phyloP scores from a whole-genome alignment of 805 yeast species.

The Metschnikowia peoriensis region DNA sequence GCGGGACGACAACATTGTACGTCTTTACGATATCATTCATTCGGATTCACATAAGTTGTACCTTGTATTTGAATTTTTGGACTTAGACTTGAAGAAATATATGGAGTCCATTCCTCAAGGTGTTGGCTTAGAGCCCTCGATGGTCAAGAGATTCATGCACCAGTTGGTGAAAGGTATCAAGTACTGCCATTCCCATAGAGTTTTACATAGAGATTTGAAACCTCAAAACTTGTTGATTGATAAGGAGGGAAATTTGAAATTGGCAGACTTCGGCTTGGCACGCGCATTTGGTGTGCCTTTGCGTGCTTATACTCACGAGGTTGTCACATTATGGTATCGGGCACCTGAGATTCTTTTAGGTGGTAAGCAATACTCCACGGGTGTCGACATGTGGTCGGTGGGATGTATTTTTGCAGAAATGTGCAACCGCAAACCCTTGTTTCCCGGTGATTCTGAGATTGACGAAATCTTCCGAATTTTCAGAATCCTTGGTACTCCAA shows the following conservation, averaged over 20 bases:
- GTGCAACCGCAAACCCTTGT: constrained; percentile 92
- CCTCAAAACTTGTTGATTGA: constrained; percentile 95
- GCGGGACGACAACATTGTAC: constrained; percentile 89
- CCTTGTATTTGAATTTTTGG: constrained; percentile 89
- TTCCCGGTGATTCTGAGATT: constrained; percentile 97
- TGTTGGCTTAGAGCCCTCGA: constrained; percentile 81
- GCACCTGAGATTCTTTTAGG: constrained; percentile 96
- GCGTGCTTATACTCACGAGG: constrained; percentile 96
- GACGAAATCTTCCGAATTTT: constrained; percentile 95
- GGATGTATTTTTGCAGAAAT: constrained; percentile 98
- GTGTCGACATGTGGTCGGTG: constrained; percentile 98
- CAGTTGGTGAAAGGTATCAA: constrained; percentile 88
- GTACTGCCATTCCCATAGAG: constrained; percentile 92
- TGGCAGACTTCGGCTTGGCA: constrained; percentile 85
- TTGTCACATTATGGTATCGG: constrained; percentile 96
- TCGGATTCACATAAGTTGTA: constrained; percentile 90
- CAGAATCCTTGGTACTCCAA: constrained; percentile 91
- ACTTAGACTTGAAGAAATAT: constrained; percentile 90
- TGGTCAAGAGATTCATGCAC: constrained; percentile 91
- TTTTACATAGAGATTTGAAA: constrained; percentile 91
- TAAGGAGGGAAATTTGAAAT: constrained; percentile 82
- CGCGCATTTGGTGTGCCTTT: constrained; percentile 97
- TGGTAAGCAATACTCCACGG: constrained; percentile 95
- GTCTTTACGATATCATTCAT: constrained; percentile 91
- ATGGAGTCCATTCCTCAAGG: constrained; percentile 95